These are phyloP conservation scores for Calocybe gangraenosa DNA, from an alignment of 768 basidiomycete genomes.

Conservation along the genomic window DNA sequence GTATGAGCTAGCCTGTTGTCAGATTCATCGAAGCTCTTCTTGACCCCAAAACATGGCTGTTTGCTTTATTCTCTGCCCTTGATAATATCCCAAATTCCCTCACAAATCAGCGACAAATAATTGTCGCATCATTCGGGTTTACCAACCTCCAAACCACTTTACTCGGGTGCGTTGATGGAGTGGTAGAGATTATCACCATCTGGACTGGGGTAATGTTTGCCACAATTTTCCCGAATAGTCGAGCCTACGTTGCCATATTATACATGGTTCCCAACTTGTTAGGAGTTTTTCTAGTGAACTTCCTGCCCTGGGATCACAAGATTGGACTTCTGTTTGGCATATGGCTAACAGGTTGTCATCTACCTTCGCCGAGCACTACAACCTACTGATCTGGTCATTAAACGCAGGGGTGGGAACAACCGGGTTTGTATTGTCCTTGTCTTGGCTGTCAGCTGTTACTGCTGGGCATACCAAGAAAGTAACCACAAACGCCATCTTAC, in stretches of 20 bases:
- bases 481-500: constrained; percentile 68
- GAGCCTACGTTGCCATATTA: constrained; percentile 58
- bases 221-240: constrained; percentile 49
- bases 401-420: constrained; percentile 17
- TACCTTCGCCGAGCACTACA: neutral
- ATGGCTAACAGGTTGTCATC: constrained; percentile 48
- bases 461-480: constrained; percentile 73
- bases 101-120: constrained; percentile 62
- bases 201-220: constrained; percentile 60
- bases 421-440: constrained; percentile 54
- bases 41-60: constrained; percentile 76
- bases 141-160: constrained; percentile 61
- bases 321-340: constrained; percentile 58
- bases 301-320: constrained; percentile 62
- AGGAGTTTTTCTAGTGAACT: constrained; percentile 57
- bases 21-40: constrained; percentile 66
- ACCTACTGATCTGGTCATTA: neutral
- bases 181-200: constrained; percentile 66
- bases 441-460: constrained; percentile 64
- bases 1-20: neutral
- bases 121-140: constrained; percentile 66
- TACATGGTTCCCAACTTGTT: constrained; percentile 65
- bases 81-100: constrained; percentile 62
- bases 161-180: constrained; percentile 61
- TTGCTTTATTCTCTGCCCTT: constrained; percentile 61